Conservation (phyloP, 179 eudicot genomes). For the Vitellaria paradoxa region DNA sequence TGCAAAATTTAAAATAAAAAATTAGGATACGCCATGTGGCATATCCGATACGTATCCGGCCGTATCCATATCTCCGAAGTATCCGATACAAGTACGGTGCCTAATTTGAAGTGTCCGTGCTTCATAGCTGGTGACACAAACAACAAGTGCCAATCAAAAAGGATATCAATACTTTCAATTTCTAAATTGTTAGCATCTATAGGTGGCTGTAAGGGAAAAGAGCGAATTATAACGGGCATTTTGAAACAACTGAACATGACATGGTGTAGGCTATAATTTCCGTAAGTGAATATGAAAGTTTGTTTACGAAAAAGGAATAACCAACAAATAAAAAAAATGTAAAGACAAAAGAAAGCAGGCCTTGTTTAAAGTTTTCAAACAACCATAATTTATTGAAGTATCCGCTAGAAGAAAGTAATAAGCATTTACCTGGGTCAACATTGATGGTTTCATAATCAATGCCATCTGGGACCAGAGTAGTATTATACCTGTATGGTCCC, state of each 20-base stretch:
- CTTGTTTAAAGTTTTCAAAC: not conserved
- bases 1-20: no score
- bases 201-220: not conserved
- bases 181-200: not conserved
- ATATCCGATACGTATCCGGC: no score
- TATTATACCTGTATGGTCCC: slow-evolving; percentile 83
- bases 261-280: not conserved
- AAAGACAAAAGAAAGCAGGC: not conserved
- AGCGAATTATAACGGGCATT: not conserved
- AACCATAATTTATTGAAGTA: not conserved
- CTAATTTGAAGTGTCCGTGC: no score
- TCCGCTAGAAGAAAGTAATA: slow-evolving; percentile 2
- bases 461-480: slow-evolving; percentile 70
- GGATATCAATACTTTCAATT: not conserved
- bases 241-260: not conserved
- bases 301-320: not conserved
- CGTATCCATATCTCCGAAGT: no score
- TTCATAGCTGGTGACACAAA: no score
- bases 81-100: no score
- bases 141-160: not conserved
- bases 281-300: not conserved
- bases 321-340: not conserved
- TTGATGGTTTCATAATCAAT: slow-evolving; percentile 58
- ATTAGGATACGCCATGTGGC: no score
- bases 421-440: slow-evolving; percentile 77